Percentiles rank a stretch among this genome's conserved stretches.
Conservation (phyloP, 2,329 filamentous ascomycete species). For the Fusarium solani-melongenae region DNA sequence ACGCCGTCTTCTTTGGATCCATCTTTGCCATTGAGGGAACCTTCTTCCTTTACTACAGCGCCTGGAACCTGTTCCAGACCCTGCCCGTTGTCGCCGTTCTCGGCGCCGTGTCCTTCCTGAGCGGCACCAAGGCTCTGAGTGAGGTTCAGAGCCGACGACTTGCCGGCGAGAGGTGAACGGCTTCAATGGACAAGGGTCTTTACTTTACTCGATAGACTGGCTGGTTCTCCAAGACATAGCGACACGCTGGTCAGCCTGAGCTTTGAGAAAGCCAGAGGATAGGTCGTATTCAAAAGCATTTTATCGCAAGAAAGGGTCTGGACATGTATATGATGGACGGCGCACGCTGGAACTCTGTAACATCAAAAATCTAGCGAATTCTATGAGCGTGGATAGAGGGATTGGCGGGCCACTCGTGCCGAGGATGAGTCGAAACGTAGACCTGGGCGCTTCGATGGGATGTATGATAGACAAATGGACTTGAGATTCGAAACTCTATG, state of each 20-base stretch:
- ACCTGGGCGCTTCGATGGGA: conserved; percentile 6
- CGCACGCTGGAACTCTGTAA: conserved; percentile 3
- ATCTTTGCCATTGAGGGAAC: conserved; percentile 88
- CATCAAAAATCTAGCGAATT: conserved; percentile 8
- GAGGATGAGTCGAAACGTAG: not conserved
- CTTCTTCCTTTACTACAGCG: conserved; percentile 94
- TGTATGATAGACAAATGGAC: conserved; percentile 26
- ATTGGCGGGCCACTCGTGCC: not conserved
- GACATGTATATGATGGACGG: conserved; percentile 4
- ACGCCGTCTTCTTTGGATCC: conserved; percentile 86
- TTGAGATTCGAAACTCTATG: not conserved
- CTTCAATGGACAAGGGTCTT: not conserved
- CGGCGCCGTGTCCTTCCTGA: conserved; percentile 80
- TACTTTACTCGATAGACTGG: conserved; percentile 19
- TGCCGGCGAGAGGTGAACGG: conserved; percentile 72
- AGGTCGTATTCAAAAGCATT: conserved; percentile 3
- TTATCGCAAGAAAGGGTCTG: not conserved
- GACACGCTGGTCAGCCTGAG: not conserved
- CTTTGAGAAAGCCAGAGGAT: not conserved
- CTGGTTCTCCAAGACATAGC: not conserved
- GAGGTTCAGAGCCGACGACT: conserved; percentile 92
- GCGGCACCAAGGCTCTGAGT: conserved; percentile 87
- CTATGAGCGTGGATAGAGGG: not conserved
- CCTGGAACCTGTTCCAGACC: conserved; percentile 91
- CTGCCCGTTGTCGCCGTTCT: conserved; percentile 79